Evolutionary conservation across 202 grass and related monocot genomes (phyloP).

Genomic region (Panicum virgatum): DNA sequence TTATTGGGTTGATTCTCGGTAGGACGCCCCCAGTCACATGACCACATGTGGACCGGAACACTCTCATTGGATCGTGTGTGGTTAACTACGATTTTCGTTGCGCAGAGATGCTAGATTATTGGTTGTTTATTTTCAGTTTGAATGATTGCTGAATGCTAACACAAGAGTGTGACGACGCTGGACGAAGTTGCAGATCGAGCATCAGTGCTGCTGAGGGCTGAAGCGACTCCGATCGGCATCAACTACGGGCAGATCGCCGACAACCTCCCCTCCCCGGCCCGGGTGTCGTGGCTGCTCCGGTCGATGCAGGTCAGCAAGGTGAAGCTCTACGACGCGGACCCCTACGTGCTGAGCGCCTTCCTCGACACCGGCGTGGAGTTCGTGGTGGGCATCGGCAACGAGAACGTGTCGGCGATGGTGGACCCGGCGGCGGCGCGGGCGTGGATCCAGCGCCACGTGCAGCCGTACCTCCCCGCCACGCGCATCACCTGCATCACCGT

Average conservation of each 20-base stretch:
- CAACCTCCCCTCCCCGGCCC: slow-evolving; percentile 73
- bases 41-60: slow-evolving; percentile 32
- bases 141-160: neutral
- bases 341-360: slow-evolving; percentile 75
- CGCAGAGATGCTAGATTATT: neutral
- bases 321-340: slow-evolving; percentile 95
- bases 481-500: slow-evolving; percentile 92
- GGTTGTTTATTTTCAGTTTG: neutral
- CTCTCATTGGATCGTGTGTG: slow-evolving; percentile 4
- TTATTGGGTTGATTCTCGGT: slow-evolving; percentile 45
- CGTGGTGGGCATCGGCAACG: slow-evolving; percentile 81
- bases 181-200: slow-evolving; percentile 1
- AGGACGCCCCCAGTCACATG: slow-evolving; percentile 42
- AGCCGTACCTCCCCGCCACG: slow-evolving; percentile 58
- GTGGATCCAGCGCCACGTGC: slow-evolving; percentile 81
- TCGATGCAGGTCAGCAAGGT: slow-evolving; percentile 86
- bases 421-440: slow-evolving; percentile 57
- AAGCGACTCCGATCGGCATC: slow-evolving; percentile 60
- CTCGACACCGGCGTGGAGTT: slow-evolving; percentile 72
- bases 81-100: neutral
- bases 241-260: slow-evolving; percentile 96
- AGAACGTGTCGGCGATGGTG: slow-evolving; percentile 73
- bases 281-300: slow-evolving; percentile 58
- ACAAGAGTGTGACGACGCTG: neutral
- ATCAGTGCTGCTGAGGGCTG: neutral